Percentiles rank a stretch among this genome's conserved stretches.
phyloP scores from a whole-genome alignment of 139 green algal species.

The Zygnema circumcarinatum region DNA sequence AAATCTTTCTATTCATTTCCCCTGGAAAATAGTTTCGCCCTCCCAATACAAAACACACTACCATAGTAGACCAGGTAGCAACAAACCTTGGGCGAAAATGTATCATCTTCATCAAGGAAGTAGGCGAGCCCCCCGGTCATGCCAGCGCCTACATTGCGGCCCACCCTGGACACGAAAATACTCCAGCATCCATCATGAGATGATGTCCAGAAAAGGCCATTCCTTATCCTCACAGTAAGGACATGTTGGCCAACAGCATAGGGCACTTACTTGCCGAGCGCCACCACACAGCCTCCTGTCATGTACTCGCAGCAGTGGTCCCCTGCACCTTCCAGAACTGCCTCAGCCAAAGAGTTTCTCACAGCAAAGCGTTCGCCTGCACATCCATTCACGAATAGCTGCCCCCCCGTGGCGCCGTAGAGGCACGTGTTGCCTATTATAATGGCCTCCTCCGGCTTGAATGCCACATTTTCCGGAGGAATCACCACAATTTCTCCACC shows the following conservation, averaged over 20 bases:
- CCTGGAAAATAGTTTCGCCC: no score
- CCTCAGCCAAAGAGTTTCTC: conserved; percentile 89
- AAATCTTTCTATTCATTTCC: no score
- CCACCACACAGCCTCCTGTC: conserved; percentile 83
- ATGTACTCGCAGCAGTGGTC: conserved; percentile 99
- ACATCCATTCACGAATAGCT: conserved; percentile 90
- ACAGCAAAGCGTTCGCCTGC: conserved; percentile 88
- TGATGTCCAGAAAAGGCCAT: no score
- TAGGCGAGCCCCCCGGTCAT: conserved; percentile 98
- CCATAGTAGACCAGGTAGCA: background rate
- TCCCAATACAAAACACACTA: no score
- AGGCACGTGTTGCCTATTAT: conserved; percentile 98
- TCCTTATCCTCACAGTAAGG: no score
- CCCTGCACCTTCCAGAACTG: conserved; percentile 94
- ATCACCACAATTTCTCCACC: conserved; percentile 92
- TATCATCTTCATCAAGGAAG: conserved; percentile 93
- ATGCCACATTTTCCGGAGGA: conserved; percentile 73
- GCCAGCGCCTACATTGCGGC: conserved; percentile 94
- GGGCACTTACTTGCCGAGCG: conserved; percentile 70
- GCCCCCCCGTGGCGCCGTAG: conserved; percentile 95
- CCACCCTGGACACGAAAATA: conserved; percentile 63
- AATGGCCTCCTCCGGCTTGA: conserved; percentile 71
- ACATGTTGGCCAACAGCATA: no score
- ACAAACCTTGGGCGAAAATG: conserved; percentile 80
- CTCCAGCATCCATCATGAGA: background rate